Percentiles rank a stretch among this genome's conserved stretches.
phyloP scores from a whole-genome alignment of 495 filamentous ascomycete species.

The Cudoniella acicularis region DNA sequence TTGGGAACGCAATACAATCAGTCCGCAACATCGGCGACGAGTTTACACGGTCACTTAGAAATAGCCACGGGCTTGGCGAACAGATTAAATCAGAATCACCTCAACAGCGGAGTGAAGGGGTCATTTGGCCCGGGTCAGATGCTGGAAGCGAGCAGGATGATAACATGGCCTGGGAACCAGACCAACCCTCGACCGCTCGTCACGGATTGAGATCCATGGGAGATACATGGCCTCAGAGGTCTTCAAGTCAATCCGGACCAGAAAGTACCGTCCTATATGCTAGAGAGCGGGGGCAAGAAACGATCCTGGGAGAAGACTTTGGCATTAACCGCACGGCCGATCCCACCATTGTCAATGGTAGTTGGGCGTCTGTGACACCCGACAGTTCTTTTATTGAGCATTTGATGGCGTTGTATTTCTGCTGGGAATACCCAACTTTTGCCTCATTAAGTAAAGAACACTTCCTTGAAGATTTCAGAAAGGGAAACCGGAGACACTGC shows the following conservation, averaged over 20 bases:
- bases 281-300: background rate
- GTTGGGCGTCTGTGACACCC: constrained; percentile 60
- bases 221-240: background rate
- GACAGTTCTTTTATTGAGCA: constrained; percentile 58
- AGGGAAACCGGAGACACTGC: constrained; percentile 56
- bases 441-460: constrained; percentile 67
- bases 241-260: background rate
- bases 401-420: constrained; percentile 69
- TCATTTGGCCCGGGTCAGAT: no score
- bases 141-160: no score
- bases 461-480: constrained; percentile 62
- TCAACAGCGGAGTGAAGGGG: no score
- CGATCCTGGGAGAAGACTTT: constrained; percentile 14
- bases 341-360: background rate
- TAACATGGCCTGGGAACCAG: constrained; percentile 7
- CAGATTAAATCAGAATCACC: no score
- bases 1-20: no score
- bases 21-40: no score
- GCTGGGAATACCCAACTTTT: constrained; percentile 77
- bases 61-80: no score
- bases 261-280: background rate
- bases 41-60: no score
- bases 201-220: background rate
- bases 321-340: background rate
- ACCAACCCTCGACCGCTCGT: background rate